phyloP scores from a whole-genome alignment of 305 asterid genomes.

The Fraxinus baroniana region DNA sequence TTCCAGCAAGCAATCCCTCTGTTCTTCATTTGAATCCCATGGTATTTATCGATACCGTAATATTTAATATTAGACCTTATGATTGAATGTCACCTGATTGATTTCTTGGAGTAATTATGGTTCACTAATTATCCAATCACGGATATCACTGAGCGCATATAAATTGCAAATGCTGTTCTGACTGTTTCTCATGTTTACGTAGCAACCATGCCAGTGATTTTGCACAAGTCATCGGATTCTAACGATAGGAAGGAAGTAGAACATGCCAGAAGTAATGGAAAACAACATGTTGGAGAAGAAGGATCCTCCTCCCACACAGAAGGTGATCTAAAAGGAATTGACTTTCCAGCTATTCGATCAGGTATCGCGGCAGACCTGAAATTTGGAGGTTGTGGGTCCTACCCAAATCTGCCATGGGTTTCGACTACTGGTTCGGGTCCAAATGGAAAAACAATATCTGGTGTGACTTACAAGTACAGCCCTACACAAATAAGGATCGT shows the following conservation, averaged over 20 bases:
- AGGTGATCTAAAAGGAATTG: slow-evolving; percentile 52
- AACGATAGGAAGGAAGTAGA: slow-evolving; percentile 54
- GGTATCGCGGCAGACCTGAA: slow-evolving; percentile 86
- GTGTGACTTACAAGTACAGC: slow-evolving; percentile 82
- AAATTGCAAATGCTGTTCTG: slow-evolving; percentile 16
- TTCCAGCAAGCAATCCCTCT: neutral
- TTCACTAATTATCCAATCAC: neutral
- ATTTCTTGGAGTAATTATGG: neutral
- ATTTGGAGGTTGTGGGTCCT: slow-evolving; percentile 84
- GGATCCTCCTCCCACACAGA: slow-evolving; percentile 54
- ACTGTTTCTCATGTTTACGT: slow-evolving; percentile 22
- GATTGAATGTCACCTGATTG: neutral
- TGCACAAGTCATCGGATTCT: slow-evolving; percentile 54
- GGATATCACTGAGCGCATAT: neutral
- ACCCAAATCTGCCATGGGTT: slow-evolving; percentile 94
- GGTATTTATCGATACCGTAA: neutral
- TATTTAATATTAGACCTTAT: neutral
- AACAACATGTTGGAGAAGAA: slow-evolving; percentile 60
- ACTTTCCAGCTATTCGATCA: slow-evolving; percentile 77
- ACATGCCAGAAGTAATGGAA: slow-evolving; percentile 49
- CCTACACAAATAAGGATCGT: slow-evolving; percentile 88
- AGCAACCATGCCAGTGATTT: slow-evolving; percentile 35
- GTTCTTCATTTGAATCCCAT: neutral
- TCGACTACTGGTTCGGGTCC: slow-evolving; percentile 86
- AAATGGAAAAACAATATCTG: slow-evolving; percentile 83